These are phyloP conservation scores for Periconia sp. DNA, from an alignment of 2,329 filamentous ascomycete genomes.

Conservation along the genomic window DNA sequence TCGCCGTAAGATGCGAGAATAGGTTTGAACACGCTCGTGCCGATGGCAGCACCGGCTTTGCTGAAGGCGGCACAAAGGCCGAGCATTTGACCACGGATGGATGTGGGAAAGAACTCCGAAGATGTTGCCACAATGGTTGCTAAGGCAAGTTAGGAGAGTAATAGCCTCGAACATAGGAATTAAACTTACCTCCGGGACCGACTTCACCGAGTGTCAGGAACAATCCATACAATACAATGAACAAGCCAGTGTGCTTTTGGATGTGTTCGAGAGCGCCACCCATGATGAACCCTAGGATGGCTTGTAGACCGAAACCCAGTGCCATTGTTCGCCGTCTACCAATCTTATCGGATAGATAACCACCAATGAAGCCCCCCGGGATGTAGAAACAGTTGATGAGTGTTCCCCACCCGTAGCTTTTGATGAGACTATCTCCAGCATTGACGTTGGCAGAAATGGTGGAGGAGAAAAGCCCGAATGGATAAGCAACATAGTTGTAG, in stretches of 20 bases:
- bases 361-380: conserved; percentile 30
- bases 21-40: conserved; percentile 26
- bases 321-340: conserved; percentile 26
- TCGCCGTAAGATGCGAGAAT: conserved; percentile 27
- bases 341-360: conserved; percentile 27
- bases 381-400: conserved; percentile 29
- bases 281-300: conserved; percentile 26
- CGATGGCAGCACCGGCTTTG: conserved; percentile 32
- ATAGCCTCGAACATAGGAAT: not conserved
- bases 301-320: conserved; percentile 25
- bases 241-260: conserved; percentile 30
- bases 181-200: conserved; percentile 21
- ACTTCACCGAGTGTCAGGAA: conserved; percentile 31
- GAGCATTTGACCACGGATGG: conserved; percentile 28
- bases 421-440: conserved; percentile 20
- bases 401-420: conserved; percentile 26
- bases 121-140: conserved; percentile 21
- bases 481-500: conserved; percentile 59
- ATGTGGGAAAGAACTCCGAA: conserved; percentile 28
- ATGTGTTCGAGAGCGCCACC: conserved; percentile 29
- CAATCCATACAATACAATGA: conserved; percentile 30
- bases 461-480: conserved; percentile 58
- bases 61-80: conserved; percentile 24
- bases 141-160: not conserved
- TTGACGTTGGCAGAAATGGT: conserved; percentile 46